Conservation (phyloP, 2,329 filamentous ascomycete species). For the Ophiostoma australiae region DNA sequence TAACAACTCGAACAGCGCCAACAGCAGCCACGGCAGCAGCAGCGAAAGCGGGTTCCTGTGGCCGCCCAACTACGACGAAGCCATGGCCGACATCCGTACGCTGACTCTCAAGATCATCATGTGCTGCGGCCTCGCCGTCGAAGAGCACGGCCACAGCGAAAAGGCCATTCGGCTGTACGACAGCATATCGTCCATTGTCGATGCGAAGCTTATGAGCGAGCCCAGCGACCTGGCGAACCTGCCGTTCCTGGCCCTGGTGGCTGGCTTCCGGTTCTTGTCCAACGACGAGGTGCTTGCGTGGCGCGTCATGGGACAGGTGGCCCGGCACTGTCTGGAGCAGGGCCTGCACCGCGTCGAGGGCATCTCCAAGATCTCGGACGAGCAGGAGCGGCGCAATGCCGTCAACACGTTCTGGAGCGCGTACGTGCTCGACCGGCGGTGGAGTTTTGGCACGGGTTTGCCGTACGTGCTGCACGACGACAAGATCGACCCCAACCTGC, state of each 20-base stretch:
- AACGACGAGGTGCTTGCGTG: constrained; percentile 84
- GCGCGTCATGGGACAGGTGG: constrained; percentile 78
- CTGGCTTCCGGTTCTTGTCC: constrained; percentile 72
- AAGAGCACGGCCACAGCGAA: constrained; percentile 73
- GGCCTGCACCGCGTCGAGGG: constrained; percentile 50
- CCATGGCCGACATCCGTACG: constrained; percentile 42
- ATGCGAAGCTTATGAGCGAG: constrained; percentile 58
- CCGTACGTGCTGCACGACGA: constrained; percentile 46
- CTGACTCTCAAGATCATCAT: constrained; percentile 78
- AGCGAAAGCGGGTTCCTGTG: constrained; percentile 3
- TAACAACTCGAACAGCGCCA: not conserved
- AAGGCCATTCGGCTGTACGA: constrained; percentile 69
- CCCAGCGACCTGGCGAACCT: constrained; percentile 45
- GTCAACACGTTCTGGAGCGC: constrained; percentile 47
- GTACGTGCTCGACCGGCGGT: constrained; percentile 48
- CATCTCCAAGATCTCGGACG: constrained; percentile 37
- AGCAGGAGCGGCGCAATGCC: constrained; percentile 33
- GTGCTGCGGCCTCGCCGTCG: constrained; percentile 70
- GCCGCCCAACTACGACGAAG: constrained; percentile 35
- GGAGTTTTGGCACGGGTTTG: constrained; percentile 48
- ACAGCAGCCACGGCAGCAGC: not conserved
- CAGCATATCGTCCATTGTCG: constrained; percentile 66
- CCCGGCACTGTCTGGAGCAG: constrained; percentile 47
- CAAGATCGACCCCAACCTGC: constrained; percentile 46
- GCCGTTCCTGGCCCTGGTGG: constrained; percentile 49